Conservation (phyloP, 2,329 filamentous ascomycete genomes). For the Onygena corvina region DNA sequence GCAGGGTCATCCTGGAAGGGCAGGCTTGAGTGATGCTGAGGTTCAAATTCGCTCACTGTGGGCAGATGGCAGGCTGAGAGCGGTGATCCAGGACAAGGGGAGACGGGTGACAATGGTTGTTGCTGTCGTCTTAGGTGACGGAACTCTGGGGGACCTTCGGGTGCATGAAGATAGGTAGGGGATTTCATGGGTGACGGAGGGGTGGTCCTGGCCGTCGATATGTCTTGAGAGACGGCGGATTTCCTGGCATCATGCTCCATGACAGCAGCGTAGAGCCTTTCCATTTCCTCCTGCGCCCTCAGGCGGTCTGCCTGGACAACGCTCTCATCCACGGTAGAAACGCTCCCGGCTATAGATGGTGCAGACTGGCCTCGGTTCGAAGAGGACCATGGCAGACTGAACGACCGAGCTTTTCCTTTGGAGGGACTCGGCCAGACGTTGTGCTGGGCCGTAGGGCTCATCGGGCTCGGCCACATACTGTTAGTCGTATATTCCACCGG, state of each 20-base stretch:
- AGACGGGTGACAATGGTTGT: slow-evolving; percentile 10
- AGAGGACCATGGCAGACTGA: slow-evolving; percentile 31
- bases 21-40: slow-evolving; percentile 15
- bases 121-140: slow-evolving; percentile 18
- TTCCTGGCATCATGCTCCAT: slow-evolving; percentile 67
- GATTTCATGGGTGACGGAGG: slow-evolving; percentile 24
- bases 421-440: slow-evolving; percentile 26
- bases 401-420: slow-evolving; percentile 23
- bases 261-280: slow-evolving; percentile 81
- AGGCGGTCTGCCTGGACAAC: slow-evolving; percentile 62
- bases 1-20: slow-evolving; percentile 12
- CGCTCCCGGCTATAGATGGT: slow-evolving; percentile 45
- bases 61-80: slow-evolving; percentile 9
- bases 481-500: not conserved
- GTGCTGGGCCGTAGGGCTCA: slow-evolving; percentile 13
- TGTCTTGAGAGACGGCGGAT: slow-evolving; percentile 17
- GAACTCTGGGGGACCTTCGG: slow-evolving; percentile 23
- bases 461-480: slow-evolving; percentile 15
- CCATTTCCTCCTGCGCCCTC: slow-evolving; percentile 70
- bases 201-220: slow-evolving; percentile 12
- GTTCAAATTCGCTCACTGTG: slow-evolving; percentile 9
- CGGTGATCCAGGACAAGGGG: slow-evolving; percentile 13
- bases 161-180: slow-evolving; percentile 19
- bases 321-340: slow-evolving; percentile 61
- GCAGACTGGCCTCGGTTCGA: slow-evolving; percentile 27